These are phyloP conservation scores for Phytophthora nicotianae DNA, from an alignment of 352 stramenopile genomes.

Conservation along the genomic window DNA sequence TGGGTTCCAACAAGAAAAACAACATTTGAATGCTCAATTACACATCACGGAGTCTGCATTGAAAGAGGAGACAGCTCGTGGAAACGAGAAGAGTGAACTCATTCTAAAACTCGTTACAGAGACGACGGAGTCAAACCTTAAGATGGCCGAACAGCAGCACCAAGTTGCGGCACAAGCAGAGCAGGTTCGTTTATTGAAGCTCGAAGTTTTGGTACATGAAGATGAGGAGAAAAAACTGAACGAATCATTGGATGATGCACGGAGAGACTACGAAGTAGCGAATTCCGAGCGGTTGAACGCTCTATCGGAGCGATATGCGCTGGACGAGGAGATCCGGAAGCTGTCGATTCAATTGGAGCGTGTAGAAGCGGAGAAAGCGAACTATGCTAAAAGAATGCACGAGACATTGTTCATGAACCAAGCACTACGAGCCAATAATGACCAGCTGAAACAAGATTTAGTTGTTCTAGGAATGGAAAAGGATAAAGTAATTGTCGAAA, in stretches of 20 bases:
- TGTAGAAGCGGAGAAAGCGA: slow-evolving; percentile 59
- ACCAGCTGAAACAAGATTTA: slow-evolving; percentile 65
- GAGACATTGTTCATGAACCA: slow-evolving; percentile 84
- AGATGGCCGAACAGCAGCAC: slow-evolving; percentile 49
- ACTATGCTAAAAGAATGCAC: slow-evolving; percentile 70
- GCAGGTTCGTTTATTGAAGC: slow-evolving; percentile 58
- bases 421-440: slow-evolving; percentile 59
- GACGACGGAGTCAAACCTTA: slow-evolving; percentile 38
- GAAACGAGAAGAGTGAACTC: slow-evolving; percentile 50
- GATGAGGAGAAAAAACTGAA: slow-evolving; percentile 69
- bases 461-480: slow-evolving; percentile 68
- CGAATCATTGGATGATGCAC: slow-evolving; percentile 57
- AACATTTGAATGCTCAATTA: slow-evolving; percentile 40
- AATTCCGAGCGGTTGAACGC: slow-evolving; percentile 73
- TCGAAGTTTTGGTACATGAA: slow-evolving; percentile 78
- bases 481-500: slow-evolving; percentile 52
- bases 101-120: slow-evolving; percentile 57
- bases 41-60: slow-evolving; percentile 36
- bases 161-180: slow-evolving; percentile 41
- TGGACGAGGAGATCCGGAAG: slow-evolving; percentile 73
- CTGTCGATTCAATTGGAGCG: slow-evolving; percentile 56
- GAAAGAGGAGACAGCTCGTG: slow-evolving; percentile 40
- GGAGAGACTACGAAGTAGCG: slow-evolving; percentile 67
- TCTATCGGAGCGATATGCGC: slow-evolving; percentile 54
- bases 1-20: slow-evolving; percentile 48